Evolutionary conservation across 177 flowering plant species (phyloP).

Genomic region (Vitis hybrid): DNA sequence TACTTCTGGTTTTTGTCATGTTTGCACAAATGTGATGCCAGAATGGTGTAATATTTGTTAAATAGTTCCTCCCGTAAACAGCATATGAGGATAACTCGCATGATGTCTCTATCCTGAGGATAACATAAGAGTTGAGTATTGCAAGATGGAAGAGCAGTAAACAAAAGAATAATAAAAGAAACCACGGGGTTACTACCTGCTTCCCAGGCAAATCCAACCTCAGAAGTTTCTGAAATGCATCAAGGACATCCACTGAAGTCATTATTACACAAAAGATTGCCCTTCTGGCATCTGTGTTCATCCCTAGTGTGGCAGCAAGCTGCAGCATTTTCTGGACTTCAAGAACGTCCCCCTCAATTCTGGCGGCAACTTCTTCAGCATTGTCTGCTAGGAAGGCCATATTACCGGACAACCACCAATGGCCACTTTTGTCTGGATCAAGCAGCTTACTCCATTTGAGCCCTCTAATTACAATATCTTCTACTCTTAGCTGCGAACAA

Average conservation of each 20-base stretch:
- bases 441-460: conserved; percentile 89
- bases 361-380: conserved; percentile 65
- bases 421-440: conserved; percentile 92
- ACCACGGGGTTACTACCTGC: conserved; percentile 51
- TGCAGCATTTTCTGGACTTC: conserved; percentile 88
- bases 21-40: conserved; percentile 82
- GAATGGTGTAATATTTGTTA: conserved; percentile 81
- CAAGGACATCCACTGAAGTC: conserved; percentile 90
- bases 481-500: conserved; percentile 61
- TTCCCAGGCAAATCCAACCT: conserved; percentile 83
- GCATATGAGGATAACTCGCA: conserved; percentile 87
- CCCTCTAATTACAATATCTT: conserved; percentile 66
- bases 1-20: conserved; percentile 95
- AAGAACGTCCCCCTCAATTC: conserved; percentile 66
- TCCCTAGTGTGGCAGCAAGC: conserved; percentile 86
- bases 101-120: conserved; percentile 88
- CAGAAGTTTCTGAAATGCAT: conserved; percentile 88
- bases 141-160: not conserved
- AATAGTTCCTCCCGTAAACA: conserved; percentile 88
- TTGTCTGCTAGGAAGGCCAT: conserved; percentile 31
- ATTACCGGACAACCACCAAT: conserved; percentile 92
- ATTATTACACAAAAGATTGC: conserved; percentile 92
- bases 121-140: not conserved
- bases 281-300: conserved; percentile 90
- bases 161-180: not conserved